Conservation (phyloP, 352 stramenopile species). For the Pythium dissotocum region DNA sequence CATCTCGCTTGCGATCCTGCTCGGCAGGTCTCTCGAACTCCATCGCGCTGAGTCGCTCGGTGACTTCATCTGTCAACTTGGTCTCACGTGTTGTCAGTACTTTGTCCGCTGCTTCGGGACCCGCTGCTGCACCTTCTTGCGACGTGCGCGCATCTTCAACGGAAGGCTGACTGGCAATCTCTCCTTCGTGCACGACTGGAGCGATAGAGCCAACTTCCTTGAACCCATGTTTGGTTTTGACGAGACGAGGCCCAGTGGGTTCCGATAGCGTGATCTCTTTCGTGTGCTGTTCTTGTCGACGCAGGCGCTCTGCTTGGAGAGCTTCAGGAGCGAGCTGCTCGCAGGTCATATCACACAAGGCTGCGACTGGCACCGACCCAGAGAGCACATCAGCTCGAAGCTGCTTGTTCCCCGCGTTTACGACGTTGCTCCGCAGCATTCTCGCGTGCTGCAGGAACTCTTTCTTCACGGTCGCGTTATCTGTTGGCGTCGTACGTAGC, state of each 20-base stretch:
- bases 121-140: neutral
- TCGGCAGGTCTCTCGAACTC: constrained; percentile 5
- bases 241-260: constrained; percentile 30
- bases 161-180: neutral
- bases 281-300: constrained; percentile 42
- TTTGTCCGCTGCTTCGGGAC: neutral
- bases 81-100: neutral
- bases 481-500: constrained; percentile 23
- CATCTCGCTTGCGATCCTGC: neutral
- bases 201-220: constrained; percentile 42
- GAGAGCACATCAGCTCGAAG: constrained; percentile 43
- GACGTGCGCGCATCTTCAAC: neutral
- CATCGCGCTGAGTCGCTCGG: constrained; percentile 15
- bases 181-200: neutral
- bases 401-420: constrained; percentile 39
- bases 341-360: constrained; percentile 48
- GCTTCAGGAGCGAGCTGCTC: constrained; percentile 51
- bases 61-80: constrained; percentile 19
- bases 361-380: constrained; percentile 22
- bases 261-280: constrained; percentile 45
- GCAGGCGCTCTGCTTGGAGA: constrained; percentile 46
- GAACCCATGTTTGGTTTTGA: constrained; percentile 60
- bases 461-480: constrained; percentile 39
- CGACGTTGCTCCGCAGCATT: constrained; percentile 54
- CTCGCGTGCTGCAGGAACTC: constrained; percentile 50